Evolutionary conservation across 2,329 filamentous ascomycete species (phyloP).

Genomic region (Corynespora cassiicola): DNA sequence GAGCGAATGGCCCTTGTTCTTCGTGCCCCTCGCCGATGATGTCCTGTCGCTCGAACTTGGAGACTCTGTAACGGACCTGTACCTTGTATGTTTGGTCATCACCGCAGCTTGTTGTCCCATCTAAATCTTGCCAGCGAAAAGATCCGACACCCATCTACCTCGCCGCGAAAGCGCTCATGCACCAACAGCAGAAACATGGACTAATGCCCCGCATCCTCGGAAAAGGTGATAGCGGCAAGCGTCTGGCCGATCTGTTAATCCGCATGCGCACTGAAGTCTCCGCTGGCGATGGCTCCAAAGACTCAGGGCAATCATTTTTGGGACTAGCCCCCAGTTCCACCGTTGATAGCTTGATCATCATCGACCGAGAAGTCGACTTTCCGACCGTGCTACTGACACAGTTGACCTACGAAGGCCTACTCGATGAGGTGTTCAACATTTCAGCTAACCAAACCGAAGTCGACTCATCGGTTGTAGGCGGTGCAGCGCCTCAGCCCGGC

Average conservation of each 20-base stretch:
- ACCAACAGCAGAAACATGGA: conserved; percentile 87
- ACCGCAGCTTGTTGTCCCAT: not conserved
- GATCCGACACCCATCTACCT: conserved; percentile 91
- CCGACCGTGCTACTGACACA: conserved; percentile 92
- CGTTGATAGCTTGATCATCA: conserved; percentile 90
- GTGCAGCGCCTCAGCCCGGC: conserved; percentile 65
- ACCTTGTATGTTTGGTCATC: conserved; percentile 63
- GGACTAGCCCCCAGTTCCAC: conserved; percentile 84
- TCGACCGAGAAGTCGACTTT: conserved; percentile 94
- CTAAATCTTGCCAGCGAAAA: conserved; percentile 64
- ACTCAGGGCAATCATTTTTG: conserved; percentile 59
- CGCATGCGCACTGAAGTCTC: conserved; percentile 91
- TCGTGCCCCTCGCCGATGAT: conserved; percentile 91
- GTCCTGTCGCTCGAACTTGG: conserved; percentile 89
- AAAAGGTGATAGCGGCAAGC: conserved; percentile 93
- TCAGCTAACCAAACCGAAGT: conserved; percentile 92
- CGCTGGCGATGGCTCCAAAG: conserved; percentile 75
- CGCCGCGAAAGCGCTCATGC: conserved; percentile 91
- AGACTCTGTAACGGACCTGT: conserved; percentile 85
- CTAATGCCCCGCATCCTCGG: conserved; percentile 94
- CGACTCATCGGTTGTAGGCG: conserved; percentile 86
- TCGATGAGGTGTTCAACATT: conserved; percentile 93
- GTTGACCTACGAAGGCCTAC: conserved; percentile 92
- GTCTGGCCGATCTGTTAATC: conserved; percentile 82
- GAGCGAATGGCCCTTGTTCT: conserved; percentile 84